Percentiles rank a stretch among this genome's conserved stretches.
Evolutionary conservation across 2,329 filamentous ascomycete species (phyloP).

Genomic region (Phialemonium atrogriseum): DNA sequence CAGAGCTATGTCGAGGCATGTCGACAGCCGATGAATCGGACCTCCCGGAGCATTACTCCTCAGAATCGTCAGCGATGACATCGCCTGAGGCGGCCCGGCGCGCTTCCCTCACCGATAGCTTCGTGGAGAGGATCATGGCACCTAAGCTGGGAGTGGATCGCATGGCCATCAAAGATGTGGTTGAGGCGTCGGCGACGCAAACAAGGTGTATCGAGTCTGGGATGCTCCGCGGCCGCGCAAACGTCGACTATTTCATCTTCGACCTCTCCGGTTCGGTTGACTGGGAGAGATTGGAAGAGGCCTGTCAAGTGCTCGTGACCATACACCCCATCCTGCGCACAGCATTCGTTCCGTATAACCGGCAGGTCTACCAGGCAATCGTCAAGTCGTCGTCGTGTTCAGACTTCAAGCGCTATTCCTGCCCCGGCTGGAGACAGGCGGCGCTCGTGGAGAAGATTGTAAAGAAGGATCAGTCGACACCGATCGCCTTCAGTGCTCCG

Average conservation of each 20-base stretch:
- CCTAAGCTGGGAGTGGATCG: slow-evolving; percentile 33
- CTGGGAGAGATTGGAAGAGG: slow-evolving; percentile 33
- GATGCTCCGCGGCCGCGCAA: slow-evolving; percentile 33
- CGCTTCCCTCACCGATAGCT: slow-evolving; percentile 20
- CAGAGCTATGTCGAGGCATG: slow-evolving; percentile 32
- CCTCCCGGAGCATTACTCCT: background rate
- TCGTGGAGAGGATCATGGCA: slow-evolving; percentile 31
- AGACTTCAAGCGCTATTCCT: slow-evolving; percentile 34
- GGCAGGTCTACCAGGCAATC: slow-evolving; percentile 39
- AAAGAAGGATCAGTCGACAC: slow-evolving; percentile 30
- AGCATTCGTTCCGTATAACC: slow-evolving; percentile 38
- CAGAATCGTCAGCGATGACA: background rate
- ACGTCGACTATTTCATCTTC: slow-evolving; percentile 39
- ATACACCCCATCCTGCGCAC: slow-evolving; percentile 47
- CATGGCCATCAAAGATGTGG: slow-evolving; percentile 35
- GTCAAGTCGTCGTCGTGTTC: slow-evolving; percentile 32
- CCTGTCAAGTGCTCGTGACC: slow-evolving; percentile 33
- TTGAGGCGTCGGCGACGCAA: slow-evolving; percentile 40
- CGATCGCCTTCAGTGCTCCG: slow-evolving; percentile 32
- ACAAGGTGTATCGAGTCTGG: slow-evolving; percentile 38
- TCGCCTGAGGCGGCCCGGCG: background rate
- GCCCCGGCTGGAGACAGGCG: slow-evolving; percentile 29
- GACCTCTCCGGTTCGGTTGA: slow-evolving; percentile 36
- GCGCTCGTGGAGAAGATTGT: slow-evolving; percentile 31
- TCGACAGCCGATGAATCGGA: slow-evolving; percentile 13